Percentiles rank a stretch among this genome's conserved stretches.
Evolutionary conservation across 2,329 filamentous ascomycete species (phyloP).

Genomic region (Alternaria viburni): DNA sequence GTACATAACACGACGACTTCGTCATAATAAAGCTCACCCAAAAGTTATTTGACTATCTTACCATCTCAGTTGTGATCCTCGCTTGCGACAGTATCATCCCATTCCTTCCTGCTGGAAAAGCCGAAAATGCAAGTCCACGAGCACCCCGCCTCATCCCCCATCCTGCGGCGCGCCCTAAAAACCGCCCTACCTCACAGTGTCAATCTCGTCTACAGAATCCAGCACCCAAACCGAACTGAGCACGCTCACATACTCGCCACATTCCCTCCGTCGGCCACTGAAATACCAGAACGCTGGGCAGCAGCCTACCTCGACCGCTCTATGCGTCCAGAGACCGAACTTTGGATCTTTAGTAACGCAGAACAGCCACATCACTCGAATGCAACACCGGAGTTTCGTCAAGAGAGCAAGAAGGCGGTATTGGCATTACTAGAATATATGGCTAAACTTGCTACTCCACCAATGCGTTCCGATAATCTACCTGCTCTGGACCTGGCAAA

Average conservation of each 20-base stretch:
- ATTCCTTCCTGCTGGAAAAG: neutral
- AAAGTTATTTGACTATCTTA: neutral
- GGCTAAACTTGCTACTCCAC: slow-evolving; percentile 33
- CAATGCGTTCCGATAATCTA: slow-evolving; percentile 33
- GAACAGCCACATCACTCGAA: slow-evolving; percentile 30
- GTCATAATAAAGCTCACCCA: neutral
- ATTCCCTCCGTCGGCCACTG: slow-evolving; percentile 38
- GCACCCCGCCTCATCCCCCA: slow-evolving; percentile 54
- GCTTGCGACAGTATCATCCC: neutral
- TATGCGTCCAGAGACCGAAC: slow-evolving; percentile 66
- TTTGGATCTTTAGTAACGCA: slow-evolving; percentile 63
- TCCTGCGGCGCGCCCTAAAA: slow-evolving; percentile 57
- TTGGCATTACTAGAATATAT: slow-evolving; percentile 38
- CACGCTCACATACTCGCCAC: slow-evolving; percentile 46
- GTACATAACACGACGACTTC: neutral
- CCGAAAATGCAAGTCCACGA: slow-evolving; percentile 16
- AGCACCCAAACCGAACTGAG: slow-evolving; percentile 59
- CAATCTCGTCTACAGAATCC: slow-evolving; percentile 67
- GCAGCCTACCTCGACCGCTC: slow-evolving; percentile 68
- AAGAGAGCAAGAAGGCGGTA: slow-evolving; percentile 37
- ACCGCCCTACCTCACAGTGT: slow-evolving; percentile 64
- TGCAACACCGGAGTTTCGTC: slow-evolving; percentile 25
- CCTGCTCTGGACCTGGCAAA: slow-evolving; percentile 34
- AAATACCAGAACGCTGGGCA: slow-evolving; percentile 54
- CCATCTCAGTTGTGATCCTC: neutral